Conservation (phyloP, 305 asterid genomes). For the Fraxinus ornus region DNA sequence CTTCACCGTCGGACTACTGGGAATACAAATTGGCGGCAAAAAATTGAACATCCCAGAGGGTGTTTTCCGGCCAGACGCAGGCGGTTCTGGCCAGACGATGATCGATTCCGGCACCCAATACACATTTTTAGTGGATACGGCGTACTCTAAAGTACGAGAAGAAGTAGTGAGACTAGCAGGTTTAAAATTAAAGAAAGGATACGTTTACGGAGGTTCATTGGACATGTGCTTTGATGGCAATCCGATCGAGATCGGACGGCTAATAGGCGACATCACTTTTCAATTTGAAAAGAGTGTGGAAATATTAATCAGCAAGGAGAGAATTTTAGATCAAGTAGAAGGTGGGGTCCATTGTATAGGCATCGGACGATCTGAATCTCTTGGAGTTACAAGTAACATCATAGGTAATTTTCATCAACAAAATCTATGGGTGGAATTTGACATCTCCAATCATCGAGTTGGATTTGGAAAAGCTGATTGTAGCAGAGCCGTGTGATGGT, state of each 20-base stretch:
- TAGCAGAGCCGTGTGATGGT: conserved; percentile 31
- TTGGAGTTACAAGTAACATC: conserved; percentile 67
- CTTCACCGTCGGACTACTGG: conserved; percentile 56
- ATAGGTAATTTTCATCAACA: conserved; percentile 88
- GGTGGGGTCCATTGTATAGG: conserved; percentile 65
- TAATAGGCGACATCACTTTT: conserved; percentile 60
- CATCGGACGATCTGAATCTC: conserved; percentile 64
- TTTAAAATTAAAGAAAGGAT: conserved; percentile 46
- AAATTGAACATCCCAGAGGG: conserved; percentile 44
- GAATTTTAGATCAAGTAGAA: conserved; percentile 50
- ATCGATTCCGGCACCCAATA: conserved; percentile 88
- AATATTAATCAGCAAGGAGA: conserved; percentile 39
- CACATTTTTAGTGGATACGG: conserved; percentile 65
- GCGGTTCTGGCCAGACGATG: conserved; percentile 83
- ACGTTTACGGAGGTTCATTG: conserved; percentile 51
- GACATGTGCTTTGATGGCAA: conserved; percentile 76
- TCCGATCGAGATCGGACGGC: conserved; percentile 33
- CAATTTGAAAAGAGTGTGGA: conserved; percentile 59
- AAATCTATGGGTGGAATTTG: conserved; percentile 86
- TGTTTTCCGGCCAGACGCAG: conserved; percentile 60
- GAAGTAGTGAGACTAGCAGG: conserved; percentile 57
- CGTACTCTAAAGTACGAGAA: conserved; percentile 53
- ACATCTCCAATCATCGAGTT: conserved; percentile 45
- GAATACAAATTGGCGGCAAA: conserved; percentile 57
- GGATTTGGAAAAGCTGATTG: conserved; percentile 80